A percentile compares a stretch with the other conserved stretches of the same genome.
Evolutionary conservation across 2,329 filamentous ascomycete genomes (phyloP).

Genomic region (Xylaria digitata): DNA sequence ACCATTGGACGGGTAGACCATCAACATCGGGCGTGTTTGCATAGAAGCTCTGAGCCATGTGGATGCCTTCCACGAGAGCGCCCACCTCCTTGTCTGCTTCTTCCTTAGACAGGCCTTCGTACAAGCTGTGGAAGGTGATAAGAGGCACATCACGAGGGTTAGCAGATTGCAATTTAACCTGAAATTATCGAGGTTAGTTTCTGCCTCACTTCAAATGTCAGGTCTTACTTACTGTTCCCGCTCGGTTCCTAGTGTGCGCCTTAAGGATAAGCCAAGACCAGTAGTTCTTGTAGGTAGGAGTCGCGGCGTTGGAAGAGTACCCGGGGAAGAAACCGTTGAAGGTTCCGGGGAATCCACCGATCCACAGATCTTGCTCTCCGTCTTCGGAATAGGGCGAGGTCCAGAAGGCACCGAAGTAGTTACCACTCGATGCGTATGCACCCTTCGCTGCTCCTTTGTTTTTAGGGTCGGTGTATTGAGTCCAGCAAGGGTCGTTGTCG

Average conservation of each 20-base stretch:
- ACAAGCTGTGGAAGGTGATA: conserved; percentile 72
- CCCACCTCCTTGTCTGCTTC: conserved; percentile 61
- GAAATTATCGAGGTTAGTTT: background rate
- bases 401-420: conserved; percentile 48
- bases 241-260: conserved; percentile 66
- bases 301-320: conserved; percentile 49
- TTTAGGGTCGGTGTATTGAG: conserved; percentile 38
- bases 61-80: conserved; percentile 66
- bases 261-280: conserved; percentile 62
- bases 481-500: conserved; percentile 51
- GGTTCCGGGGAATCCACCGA: conserved; percentile 53
- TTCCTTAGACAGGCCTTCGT: conserved; percentile 56
- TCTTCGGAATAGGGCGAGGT: conserved; percentile 42
- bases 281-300: conserved; percentile 55
- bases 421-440: conserved; percentile 50
- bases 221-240: conserved; percentile 63
- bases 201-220: background rate
- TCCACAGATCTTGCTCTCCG: conserved; percentile 50
- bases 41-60: conserved; percentile 60
- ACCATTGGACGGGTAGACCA: conserved; percentile 47
- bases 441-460: conserved; percentile 43
- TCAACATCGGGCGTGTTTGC: conserved; percentile 55
- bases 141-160: conserved; percentile 72
- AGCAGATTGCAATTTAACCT: conserved; percentile 61
- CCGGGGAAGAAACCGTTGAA: conserved; percentile 55